These are phyloP conservation scores for Spencermartinsiella ligniputridi DNA, from an alignment of 1,139 yeast species.

Conservation along the genomic window DNA sequence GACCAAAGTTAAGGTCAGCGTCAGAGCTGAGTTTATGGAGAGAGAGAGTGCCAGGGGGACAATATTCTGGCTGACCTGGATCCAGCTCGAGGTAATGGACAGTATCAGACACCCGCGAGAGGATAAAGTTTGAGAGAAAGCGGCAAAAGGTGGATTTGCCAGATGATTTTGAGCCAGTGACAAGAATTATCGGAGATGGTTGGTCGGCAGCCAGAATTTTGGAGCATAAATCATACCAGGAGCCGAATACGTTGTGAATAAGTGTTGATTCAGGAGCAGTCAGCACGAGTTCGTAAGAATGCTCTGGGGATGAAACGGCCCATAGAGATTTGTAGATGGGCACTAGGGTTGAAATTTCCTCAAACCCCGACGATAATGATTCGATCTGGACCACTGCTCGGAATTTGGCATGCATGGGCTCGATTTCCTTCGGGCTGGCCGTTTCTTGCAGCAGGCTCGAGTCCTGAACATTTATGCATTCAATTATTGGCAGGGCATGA, in stretches of 20 bases:
- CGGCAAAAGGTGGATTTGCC: constrained; percentile 79
- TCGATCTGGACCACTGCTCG: constrained; percentile 44
- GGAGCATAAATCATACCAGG: constrained; percentile 26
- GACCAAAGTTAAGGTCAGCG: constrained; percentile 25
- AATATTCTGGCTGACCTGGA: constrained; percentile 86
- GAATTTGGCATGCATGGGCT: constrained; percentile 28
- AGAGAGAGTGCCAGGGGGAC: constrained; percentile 66
- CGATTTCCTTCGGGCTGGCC: constrained; percentile 6
- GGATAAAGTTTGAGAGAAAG: constrained; percentile 46
- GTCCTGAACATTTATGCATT: constrained; percentile 43
- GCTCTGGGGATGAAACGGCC: constrained; percentile 7
- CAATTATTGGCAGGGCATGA: constrained; percentile 53
- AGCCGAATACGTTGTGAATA: constrained; percentile 16
- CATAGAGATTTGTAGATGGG: constrained; percentile 45
- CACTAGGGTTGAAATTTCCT: constrained; percentile 43
- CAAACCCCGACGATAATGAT: constrained; percentile 43
- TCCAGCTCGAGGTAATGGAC: constrained; percentile 68
- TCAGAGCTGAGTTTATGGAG: constrained; percentile 28
- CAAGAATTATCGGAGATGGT: constrained; percentile 32
- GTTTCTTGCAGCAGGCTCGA: constrained; percentile 28
- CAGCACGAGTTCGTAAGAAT: constrained; percentile 11
- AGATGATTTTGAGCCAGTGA: constrained; percentile 67
- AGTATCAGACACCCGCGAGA: constrained; percentile 16
- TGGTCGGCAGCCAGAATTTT: constrained; percentile 11
- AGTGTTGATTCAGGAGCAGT: constrained; percentile 14